Conservation (phyloP, 192 early-diverging fungal genomes). For the Mortierella alpina region DNA sequence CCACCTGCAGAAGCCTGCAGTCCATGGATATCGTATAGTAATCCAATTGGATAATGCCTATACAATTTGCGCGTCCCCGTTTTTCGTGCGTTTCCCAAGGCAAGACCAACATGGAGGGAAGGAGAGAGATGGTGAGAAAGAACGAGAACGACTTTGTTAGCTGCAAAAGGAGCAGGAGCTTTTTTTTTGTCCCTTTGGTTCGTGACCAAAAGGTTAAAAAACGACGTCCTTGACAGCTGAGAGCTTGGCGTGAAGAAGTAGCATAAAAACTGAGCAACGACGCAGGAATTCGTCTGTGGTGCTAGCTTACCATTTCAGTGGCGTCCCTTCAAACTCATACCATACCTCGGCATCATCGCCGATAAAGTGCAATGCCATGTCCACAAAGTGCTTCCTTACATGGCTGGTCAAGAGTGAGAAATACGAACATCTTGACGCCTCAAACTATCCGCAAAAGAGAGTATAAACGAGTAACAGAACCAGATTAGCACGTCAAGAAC, state of each 20-base stretch:
- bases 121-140: neutral
- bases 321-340: constrained; percentile 77
- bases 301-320: constrained; percentile 77
- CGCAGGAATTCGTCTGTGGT: neutral
- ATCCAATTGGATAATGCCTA: constrained; percentile 90
- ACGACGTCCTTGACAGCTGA: neutral
- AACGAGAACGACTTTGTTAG: neutral
- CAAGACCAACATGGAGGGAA: neutral
- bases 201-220: neutral
- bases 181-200: neutral
- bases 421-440: constrained; percentile 69
- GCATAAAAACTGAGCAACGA: neutral
- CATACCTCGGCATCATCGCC: constrained; percentile 71
- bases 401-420: constrained; percentile 66
- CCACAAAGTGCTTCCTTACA: constrained; percentile 61
- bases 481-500: neutral
- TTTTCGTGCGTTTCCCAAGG: neutral
- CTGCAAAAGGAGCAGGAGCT: neutral
- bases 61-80: neutral
- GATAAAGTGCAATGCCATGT: constrained; percentile 54
- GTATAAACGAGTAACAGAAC: neutral
- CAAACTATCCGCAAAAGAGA: constrained; percentile 41
- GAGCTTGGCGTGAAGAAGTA: neutral
- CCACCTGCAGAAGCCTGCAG: constrained; percentile 47
- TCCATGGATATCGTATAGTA: constrained; percentile 79